These are phyloP conservation scores for Candida taoyuanica DNA, from an alignment of 805 yeast genomes.

Conservation along the genomic window DNA sequence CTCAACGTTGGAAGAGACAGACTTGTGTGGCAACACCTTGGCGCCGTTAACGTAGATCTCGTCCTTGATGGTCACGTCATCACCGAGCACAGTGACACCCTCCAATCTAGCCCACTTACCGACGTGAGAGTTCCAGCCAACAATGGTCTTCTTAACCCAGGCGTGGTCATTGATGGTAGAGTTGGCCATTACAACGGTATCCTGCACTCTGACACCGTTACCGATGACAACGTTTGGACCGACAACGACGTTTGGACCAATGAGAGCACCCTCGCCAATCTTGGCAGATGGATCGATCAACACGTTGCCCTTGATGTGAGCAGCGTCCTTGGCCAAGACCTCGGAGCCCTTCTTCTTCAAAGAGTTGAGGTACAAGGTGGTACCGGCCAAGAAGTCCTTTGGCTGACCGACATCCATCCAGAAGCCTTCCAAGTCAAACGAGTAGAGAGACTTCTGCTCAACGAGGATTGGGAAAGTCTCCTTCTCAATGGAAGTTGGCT, in stretches of 20 bases:
- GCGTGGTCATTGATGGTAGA: conserved; percentile 95
- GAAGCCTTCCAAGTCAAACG: conserved; percentile 97
- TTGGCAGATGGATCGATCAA: conserved; percentile 93
- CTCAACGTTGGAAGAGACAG: conserved; percentile 94
- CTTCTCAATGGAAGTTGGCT: conserved; percentile 99
- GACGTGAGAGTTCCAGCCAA: conserved; percentile 98
- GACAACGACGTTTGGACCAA: conserved; percentile 96
- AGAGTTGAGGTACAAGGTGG: conserved; percentile 85
- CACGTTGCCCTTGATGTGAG: conserved; percentile 82
- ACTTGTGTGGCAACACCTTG: conserved; percentile 97
- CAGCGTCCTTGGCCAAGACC: conserved; percentile 51
- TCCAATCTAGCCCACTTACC: conserved; percentile 99
- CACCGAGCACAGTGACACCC: conserved; percentile 97
- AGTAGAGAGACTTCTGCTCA: conserved; percentile 81
- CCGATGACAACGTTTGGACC: conserved; percentile 96
- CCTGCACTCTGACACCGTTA: conserved; percentile 97
- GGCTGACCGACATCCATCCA: conserved; percentile 99
- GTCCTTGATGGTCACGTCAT: conserved; percentile 96
- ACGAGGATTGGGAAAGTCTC: conserved; percentile 98
- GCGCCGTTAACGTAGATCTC: conserved; percentile 99
- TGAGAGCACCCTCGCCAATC: conserved; percentile 87
- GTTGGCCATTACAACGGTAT: conserved; percentile 89
- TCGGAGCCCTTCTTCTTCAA: conserved; percentile 75
- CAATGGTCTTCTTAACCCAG: conserved; percentile 94
- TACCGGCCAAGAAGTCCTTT: conserved; percentile 97